Conservation (phyloP, 306 rosid genomes). For the Acacia crassicarpa region DNA sequence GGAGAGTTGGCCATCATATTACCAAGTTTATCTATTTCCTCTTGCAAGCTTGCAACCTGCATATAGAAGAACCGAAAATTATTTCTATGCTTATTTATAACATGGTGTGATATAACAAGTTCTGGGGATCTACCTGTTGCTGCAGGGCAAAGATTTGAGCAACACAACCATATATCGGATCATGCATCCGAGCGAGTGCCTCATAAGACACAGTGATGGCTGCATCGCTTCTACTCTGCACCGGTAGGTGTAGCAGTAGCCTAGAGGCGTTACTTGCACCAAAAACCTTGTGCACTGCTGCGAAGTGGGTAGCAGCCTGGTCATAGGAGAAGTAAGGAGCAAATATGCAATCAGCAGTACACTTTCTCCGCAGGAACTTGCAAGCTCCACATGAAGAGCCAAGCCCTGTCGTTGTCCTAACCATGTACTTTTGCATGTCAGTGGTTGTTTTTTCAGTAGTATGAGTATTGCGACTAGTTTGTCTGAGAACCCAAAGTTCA, state of each 20-base stretch:
- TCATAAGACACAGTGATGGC: conserved; percentile 75
- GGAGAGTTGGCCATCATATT: conserved; percentile 43
- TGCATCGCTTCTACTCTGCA: conserved; percentile 68
- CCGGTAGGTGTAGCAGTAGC: conserved; percentile 66
- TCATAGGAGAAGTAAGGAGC: conserved; percentile 85
- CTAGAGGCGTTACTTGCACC: conserved; percentile 87
- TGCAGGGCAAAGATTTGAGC: conserved; percentile 81
- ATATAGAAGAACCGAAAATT: neutral
- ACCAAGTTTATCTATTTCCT: conserved; percentile 79
- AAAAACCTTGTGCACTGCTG: conserved; percentile 85
- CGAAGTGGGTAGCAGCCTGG: conserved; percentile 68
- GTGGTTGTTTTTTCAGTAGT: conserved; percentile 33
- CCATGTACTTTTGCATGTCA: conserved; percentile 28
- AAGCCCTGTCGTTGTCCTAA: conserved; percentile 60
- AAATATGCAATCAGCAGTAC: conserved; percentile 66
- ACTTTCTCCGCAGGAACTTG: conserved; percentile 83
- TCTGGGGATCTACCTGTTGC: conserved; percentile 54
- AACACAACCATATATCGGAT: conserved; percentile 81
- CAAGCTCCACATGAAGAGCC: conserved; percentile 92
- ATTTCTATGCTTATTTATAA: neutral
- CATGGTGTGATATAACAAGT: conserved; percentile 3
- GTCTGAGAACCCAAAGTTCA: conserved; percentile 42
- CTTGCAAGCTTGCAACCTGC: conserved; percentile 81
- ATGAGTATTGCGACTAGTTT: conserved; percentile 13
- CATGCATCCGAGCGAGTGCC: conserved; percentile 80